Base-by-base conservation (phyloP, 352 stramenopile species). In the Pythium dissotocum region DNA sequence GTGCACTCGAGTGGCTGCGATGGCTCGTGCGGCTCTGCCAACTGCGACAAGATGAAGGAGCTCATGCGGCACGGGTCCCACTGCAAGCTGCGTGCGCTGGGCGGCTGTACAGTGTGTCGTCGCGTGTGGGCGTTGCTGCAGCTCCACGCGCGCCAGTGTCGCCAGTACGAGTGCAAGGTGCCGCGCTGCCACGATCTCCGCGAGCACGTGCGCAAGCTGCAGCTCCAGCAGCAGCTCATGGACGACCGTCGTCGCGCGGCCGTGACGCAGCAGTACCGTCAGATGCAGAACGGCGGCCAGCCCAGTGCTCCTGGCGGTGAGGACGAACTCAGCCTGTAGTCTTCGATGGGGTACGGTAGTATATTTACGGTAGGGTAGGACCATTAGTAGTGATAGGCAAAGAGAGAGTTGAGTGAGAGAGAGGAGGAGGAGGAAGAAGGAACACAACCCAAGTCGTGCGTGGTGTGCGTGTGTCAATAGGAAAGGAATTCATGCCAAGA, bases 31-130 rank as follows among this genome's bases (percentile, higher is more conserved):
- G 86, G 90, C 28, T 98, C 94, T 44, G 93, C 88, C 10, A 99
- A 99, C 78, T 99, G 97, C 85, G 91, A 93, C 53, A 99, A 99
- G 83, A 99, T 99, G 97, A 99, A 99, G 82, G 88, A 98, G 70
- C 77, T 99, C 21, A 92, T 99, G 76, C 96, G 96, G 33, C 97
- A 99, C 72, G 95, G 94, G 52, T 77, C 87, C n/a, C 86, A 95
- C 63, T 99, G 97, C 82, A 94, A 98, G 69, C 78, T 94, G 38
- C 83, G 91, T 49, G 85, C 89, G 5, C 91, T 97, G 67, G 96
- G 95, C 33, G 95, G 97, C 30, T 99, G 97, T 71, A 94, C 91
- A 40, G 95, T 98, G 44, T 99, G 97, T 77, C 97, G 98, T 28
- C 89, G 97, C 24, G 97, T 99, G 62, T 99, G 95, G 96, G 94